Percentiles rank a stretch among this genome's conserved stretches.
Evolutionary conservation across 306 rosid species (phyloP).

Genomic region (Glycine soja): DNA sequence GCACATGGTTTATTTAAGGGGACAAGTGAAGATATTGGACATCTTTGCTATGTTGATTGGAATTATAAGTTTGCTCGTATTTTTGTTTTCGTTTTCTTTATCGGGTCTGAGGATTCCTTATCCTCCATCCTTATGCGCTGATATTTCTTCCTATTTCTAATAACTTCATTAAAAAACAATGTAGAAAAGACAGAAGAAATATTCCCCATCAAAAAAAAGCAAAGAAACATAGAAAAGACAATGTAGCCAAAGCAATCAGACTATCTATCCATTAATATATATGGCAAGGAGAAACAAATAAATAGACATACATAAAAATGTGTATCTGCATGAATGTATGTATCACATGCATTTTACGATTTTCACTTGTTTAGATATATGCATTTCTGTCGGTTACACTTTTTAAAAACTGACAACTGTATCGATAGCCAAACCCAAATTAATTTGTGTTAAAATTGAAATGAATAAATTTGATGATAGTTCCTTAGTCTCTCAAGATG

Average conservation of each 20-base stretch:
- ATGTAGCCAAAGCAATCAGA: neutral
- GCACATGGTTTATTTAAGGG: neutral
- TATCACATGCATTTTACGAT: neutral
- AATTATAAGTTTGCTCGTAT: neutral
- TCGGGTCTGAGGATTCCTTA: neutral
- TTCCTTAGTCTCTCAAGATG: too few relatives aligned
- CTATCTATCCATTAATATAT: too few relatives aligned
- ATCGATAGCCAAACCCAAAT: too few relatives aligned
- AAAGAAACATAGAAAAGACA: neutral
- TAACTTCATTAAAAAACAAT: neutral
- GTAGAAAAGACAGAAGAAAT: neutral
- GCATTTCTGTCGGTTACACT: neutral
- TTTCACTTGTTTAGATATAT: neutral
- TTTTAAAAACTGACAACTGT: too few relatives aligned
- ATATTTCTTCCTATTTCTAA: neutral
- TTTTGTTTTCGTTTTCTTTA: slow-evolving; percentile 3
- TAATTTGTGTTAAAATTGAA: too few relatives aligned
- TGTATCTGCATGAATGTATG: neutral
- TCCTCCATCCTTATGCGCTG: neutral
- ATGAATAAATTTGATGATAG: too few relatives aligned
- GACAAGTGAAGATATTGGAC: neutral
- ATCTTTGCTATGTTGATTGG: neutral
- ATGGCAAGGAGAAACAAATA: neutral
- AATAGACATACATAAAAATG: neutral
- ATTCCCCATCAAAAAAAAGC: slow-evolving; percentile 7